These are phyloP conservation scores for Candida neerlandica DNA, from an alignment of 1,139 yeast genomes.

Conservation along the genomic window DNA sequence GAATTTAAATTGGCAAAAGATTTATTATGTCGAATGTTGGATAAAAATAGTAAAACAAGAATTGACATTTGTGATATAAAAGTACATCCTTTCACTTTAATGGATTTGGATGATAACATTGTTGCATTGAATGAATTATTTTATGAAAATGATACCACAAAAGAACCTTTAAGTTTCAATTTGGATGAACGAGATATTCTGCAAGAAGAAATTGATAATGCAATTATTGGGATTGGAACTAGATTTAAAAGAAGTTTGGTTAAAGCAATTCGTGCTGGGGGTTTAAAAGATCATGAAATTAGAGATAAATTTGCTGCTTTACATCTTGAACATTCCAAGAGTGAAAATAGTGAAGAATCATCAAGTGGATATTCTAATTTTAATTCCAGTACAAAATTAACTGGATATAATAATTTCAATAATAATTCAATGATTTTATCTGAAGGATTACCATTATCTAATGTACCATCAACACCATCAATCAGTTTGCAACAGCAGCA, in stretches of 20 bases:
- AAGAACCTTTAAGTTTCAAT: slow-evolving; percentile 13
- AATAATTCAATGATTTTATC: slow-evolving; percentile 41
- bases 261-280: slow-evolving; percentile 47
- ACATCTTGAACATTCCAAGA: slow-evolving; percentile 30
- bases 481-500: too few species aligned
- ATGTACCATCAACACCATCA: slow-evolving; percentile 4
- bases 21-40: slow-evolving; percentile 61
- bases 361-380: slow-evolving; percentile 20
- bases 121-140: slow-evolving; percentile 43
- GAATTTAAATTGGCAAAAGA: slow-evolving; percentile 70
- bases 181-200: slow-evolving; percentile 30
- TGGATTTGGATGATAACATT: slow-evolving; percentile 55
- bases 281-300: slow-evolving; percentile 29
- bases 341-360: slow-evolving; percentile 43
- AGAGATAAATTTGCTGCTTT: slow-evolving; percentile 26
- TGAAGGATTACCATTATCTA: slow-evolving; percentile 19
- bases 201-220: slow-evolving; percentile 69
- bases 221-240: slow-evolving; percentile 78
- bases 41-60: slow-evolving; percentile 71
- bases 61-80: slow-evolving; percentile 75
- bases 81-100: slow-evolving; percentile 72
- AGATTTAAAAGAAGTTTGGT: slow-evolving; percentile 63
- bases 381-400: slow-evolving; percentile 18
- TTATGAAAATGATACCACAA: slow-evolving; percentile 27
- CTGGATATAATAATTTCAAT: slow-evolving; percentile 9